A percentile compares a stretch with the other conserved stretches of the same genome.
phyloP scores from a whole-genome alignment of 208 protist genomes.

The Spironucleus salmonicida region DNA sequence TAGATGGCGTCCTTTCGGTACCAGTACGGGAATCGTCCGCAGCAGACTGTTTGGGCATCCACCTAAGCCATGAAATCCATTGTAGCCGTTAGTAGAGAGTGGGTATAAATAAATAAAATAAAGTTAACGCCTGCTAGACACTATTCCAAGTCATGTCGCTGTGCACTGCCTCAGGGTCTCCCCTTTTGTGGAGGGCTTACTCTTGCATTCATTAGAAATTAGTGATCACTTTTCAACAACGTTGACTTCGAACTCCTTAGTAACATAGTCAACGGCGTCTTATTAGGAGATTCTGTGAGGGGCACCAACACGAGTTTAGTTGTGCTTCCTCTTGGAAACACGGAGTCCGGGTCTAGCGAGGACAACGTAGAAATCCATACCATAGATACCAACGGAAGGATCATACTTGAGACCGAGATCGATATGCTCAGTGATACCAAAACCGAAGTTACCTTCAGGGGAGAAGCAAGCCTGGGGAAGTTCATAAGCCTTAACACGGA shows the following conservation, averaged over 20 bases:
- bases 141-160: too few species aligned
- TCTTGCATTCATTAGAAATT: too few species aligned
- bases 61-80: too few species aligned
- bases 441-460: constrained; percentile 92
- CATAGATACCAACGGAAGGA: constrained; percentile 89
- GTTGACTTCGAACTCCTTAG: constrained; percentile 83
- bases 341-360: constrained; percentile 79
- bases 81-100: too few species aligned
- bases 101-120: too few species aligned
- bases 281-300: constrained; percentile 78
- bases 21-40: too few species aligned
- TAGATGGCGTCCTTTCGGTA: too few species aligned
- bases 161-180: too few species aligned
- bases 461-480: constrained; percentile 82
- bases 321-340: constrained; percentile 56
- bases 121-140: too few species aligned
- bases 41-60: too few species aligned
- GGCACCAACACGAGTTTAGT: constrained; percentile 61
- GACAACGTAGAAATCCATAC: constrained; percentile 90
- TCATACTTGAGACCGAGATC: constrained; percentile 99
- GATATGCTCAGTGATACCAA: constrained; percentile 99
- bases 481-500: constrained; percentile 97
- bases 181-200: too few species aligned
- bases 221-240: too few species aligned
- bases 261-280: constrained; percentile 95